A percentile compares a stretch with the other conserved stretches of the same genome.
Evolutionary conservation across 2,329 filamentous ascomycete species (phyloP).

Genomic region (Rosellinia necatrix): DNA sequence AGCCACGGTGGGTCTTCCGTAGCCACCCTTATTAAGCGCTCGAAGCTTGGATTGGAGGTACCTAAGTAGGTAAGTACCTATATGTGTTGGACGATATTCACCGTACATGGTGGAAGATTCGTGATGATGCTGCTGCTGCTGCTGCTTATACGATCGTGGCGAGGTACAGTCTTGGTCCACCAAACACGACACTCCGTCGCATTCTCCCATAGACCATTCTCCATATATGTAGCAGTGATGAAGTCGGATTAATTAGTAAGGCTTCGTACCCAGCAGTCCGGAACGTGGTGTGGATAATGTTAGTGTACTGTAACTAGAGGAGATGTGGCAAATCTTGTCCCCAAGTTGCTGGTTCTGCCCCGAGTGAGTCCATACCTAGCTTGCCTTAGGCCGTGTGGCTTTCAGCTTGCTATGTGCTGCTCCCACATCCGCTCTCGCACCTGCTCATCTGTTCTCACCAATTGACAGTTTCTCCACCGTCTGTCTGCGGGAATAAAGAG

Average conservation of each 20-base stretch:
- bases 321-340: conserved; percentile 23
- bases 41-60: too few species aligned
- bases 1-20: conserved; percentile 31
- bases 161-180: conserved; percentile 31
- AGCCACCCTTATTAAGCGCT: too few species aligned
- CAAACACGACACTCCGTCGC: conserved; percentile 32
- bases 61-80: not conserved
- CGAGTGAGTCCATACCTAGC: conserved; percentile 29
- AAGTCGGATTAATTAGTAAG: too few species aligned
- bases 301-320: too few species aligned
- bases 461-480: conserved; percentile 7
- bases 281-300: conserved; percentile 22
- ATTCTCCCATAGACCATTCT: conserved; percentile 12
- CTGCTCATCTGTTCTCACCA: conserved; percentile 26
- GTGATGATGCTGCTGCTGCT: too few species aligned
- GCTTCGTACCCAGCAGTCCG: conserved; percentile 26
- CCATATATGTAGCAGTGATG: not conserved
- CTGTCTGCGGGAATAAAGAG: not conserved
- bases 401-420: conserved; percentile 42
- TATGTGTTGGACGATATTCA: too few species aligned
- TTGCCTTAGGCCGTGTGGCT: conserved; percentile 35
- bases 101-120: not conserved
- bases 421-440: too few species aligned
- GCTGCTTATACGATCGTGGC: conserved; percentile 36
- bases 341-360: too few species aligned